Conservation (phyloP, 164 flowering plant species). For the Cinnamomum chago region DNA sequence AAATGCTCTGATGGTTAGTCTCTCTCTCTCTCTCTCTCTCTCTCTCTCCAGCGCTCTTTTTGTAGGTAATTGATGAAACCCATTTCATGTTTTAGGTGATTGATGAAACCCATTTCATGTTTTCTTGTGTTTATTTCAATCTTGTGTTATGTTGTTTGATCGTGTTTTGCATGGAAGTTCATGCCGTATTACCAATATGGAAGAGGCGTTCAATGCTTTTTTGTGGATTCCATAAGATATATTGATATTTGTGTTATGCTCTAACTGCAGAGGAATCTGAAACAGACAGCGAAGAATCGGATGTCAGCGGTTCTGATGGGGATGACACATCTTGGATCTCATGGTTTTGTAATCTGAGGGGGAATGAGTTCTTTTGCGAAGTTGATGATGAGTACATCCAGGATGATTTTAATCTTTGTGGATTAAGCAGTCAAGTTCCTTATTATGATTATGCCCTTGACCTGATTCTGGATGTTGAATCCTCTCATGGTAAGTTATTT, state of each 20-base stretch:
- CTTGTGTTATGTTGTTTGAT: not conserved
- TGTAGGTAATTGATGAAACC: not conserved
- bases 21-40: not conserved
- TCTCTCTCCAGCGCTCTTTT: not conserved
- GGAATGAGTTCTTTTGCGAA: conserved; percentile 93
- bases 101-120: not conserved
- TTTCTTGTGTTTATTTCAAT: not conserved
- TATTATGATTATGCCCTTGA: conserved; percentile 91
- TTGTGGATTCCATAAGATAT: not conserved
- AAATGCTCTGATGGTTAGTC: conserved; percentile 50
- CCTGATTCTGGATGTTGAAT: conserved; percentile 82
- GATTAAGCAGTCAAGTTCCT: conserved; percentile 79
- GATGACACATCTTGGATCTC: conserved; percentile 94
- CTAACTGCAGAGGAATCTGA: conserved; percentile 29
- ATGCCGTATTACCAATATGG: not conserved
- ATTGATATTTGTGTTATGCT: not conserved
- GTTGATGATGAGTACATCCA: conserved; percentile 93
- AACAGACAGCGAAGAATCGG: conserved; percentile 84
- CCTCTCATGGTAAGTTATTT: conserved; percentile 64
- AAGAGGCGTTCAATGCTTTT: no score
- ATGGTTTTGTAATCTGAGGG: conserved; percentile 90
- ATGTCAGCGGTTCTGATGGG: conserved; percentile 88
- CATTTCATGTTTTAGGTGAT: no score
- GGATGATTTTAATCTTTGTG: conserved; percentile 90
- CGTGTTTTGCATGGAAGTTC: no score